Evolutionary conservation across 2,329 filamentous ascomycete genomes (phyloP), one percentile per base, ranked within the genome.

Genomic region (Botrytis fabae): DNA sequence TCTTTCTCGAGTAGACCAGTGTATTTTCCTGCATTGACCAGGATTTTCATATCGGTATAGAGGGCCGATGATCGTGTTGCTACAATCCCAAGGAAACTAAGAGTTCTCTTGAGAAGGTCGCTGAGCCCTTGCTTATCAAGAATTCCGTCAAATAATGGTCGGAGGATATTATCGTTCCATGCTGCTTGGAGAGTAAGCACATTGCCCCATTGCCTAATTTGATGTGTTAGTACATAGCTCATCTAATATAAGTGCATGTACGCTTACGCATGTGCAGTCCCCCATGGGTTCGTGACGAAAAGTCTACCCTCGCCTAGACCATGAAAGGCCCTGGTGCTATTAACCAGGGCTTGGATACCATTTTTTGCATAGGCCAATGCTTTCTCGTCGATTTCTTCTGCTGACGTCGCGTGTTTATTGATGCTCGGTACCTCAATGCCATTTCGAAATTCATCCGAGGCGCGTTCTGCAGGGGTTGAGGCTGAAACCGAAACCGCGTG

Each of bases 241-340:
- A 32, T 32, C 40, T 48, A 16, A 62, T 40, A 57, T 16, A 8
- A 64, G 59, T 18, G 59, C 32, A 44, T 54, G 2, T 51, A 20
- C 69, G 90, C 93, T 89, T 92, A 97, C 93, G 95, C 95, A 86
- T 98, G 95, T 75, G 94, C 92, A 28, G 95, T 98, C 70, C 95
- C 95, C 82, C 97, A 97, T 38, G 97, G 91, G 78, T 98, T 98
- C n/a, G 95, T 98, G 72, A 98, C 91, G 69, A 98, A 91, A 14
- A 93, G 89, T 44, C 94, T 82, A 25, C 88, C 85, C 40, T 93
- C 71, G 35, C 78, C 77, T 75, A 92, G 86, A 20, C 86, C 86
- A 80, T 92, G 89, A 80, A 98, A 97, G 0, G 94, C 93, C 71
- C 90, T 88, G 0, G 95, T 98, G 81, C 95, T 98, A 80, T 92